A percentile compares a stretch with the other conserved stretches of the same genome.
These are phyloP conservation scores for Diddensiella transvaalensis DNA, from an alignment of 805 yeast genomes.

Conservation along the genomic window DNA sequence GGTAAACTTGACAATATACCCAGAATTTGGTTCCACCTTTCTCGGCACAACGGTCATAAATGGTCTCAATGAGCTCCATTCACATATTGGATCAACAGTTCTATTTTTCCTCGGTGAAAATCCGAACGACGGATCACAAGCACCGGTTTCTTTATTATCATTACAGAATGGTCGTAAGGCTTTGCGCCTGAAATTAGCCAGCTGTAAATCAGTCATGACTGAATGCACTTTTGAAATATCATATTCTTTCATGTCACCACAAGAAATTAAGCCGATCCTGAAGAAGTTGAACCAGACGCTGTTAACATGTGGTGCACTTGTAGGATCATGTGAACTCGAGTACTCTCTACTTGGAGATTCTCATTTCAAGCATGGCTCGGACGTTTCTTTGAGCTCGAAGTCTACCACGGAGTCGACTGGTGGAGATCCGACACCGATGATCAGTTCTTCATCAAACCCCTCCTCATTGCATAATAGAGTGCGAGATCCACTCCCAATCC, in stretches of 20 bases:
- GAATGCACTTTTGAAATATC: constrained; percentile 50
- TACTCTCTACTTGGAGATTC: constrained; percentile 34
- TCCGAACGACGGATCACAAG: constrained; percentile 23
- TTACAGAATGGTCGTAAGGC: constrained; percentile 35
- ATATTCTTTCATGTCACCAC: constrained; percentile 45
- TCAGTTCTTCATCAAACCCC: constrained; percentile 3
- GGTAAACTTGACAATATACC: constrained; percentile 44
- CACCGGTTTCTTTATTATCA: constrained; percentile 28
- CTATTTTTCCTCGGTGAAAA: constrained; percentile 37
- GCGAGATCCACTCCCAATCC: background rate
- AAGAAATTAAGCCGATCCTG: constrained; percentile 37
- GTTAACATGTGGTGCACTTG: constrained; percentile 39
- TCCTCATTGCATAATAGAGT: background rate
- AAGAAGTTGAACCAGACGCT: constrained; percentile 34
- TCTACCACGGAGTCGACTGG: background rate
- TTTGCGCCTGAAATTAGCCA: constrained; percentile 34
- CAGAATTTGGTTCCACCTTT: constrained; percentile 51
- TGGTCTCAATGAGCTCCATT: constrained; percentile 40
- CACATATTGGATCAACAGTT: constrained; percentile 38
- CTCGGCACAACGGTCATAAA: constrained; percentile 42
- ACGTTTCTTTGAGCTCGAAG: background rate
- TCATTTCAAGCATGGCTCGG: constrained; percentile 5
- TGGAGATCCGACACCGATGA: background rate
- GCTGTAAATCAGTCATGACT: constrained; percentile 39
- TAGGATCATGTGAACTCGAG: constrained; percentile 48